Evolutionary conservation across 169 alveolate species (phyloP).

Genomic region (Cyclospora cayetanensis): DNA sequence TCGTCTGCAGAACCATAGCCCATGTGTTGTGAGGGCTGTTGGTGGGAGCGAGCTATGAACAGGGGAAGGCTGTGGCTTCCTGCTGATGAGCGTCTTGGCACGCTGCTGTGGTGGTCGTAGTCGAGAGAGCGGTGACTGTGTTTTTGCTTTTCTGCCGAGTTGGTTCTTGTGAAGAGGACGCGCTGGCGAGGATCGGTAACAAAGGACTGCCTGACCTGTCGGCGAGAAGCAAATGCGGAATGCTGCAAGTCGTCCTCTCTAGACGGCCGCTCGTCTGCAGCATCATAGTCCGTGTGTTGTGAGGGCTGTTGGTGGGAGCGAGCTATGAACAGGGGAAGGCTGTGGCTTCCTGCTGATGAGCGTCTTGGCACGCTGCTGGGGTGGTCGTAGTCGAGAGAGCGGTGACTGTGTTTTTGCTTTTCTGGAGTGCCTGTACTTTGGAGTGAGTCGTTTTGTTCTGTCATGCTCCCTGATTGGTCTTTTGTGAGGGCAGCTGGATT

Average conservation of each 20-base stretch:
- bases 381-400: neutral
- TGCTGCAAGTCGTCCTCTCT: neutral
- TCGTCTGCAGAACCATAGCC: neutral
- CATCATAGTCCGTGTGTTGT: neutral
- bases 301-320: neutral
- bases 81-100: conserved; percentile 24
- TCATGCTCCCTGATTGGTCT: too few relatives aligned
- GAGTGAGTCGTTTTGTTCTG: too few relatives aligned
- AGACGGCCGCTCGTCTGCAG: neutral
- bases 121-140: neutral
- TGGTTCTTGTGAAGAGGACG: neutral
- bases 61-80: conserved; percentile 41
- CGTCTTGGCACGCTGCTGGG: conserved; percentile 12
- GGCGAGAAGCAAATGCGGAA: neutral
- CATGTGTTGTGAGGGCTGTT: neutral
- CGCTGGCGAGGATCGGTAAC: neutral
- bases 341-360: conserved; percentile 61
- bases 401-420: neutral
- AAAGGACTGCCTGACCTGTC: conserved; percentile 25
- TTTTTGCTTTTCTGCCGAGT: neutral
- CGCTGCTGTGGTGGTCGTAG: neutral
- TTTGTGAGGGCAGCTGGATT: too few relatives aligned
- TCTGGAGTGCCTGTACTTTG: too few relatives aligned
- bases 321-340: conserved; percentile 39
- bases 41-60: conserved; percentile 24